phyloP scores from a whole-genome alignment of 2,329 filamentous ascomycete genomes.

The Colletotrichum scovillei region DNA sequence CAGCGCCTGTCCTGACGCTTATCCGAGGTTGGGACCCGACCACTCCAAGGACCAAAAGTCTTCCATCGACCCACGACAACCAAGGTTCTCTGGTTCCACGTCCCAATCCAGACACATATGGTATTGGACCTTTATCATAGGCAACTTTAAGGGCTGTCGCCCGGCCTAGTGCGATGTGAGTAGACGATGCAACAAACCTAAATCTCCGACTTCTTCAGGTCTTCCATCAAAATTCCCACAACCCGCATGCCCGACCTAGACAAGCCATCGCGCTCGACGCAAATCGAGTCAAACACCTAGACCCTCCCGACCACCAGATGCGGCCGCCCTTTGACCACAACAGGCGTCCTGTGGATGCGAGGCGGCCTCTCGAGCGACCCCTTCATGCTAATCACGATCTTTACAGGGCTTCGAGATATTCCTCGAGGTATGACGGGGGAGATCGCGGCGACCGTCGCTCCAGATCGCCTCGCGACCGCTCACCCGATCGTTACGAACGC shows the following conservation, averaged over 20 bases:
- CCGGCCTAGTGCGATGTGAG: constrained; percentile 38
- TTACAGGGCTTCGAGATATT: constrained; percentile 64
- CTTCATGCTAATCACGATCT: constrained; percentile 34
- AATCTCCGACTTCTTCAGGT: background rate
- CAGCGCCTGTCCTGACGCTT: constrained; percentile 25
- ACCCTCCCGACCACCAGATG: constrained; percentile 20
- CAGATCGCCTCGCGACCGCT: constrained; percentile 75
- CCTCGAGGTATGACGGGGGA: constrained; percentile 68
- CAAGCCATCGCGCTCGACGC: constrained; percentile 1
- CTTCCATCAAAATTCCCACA: constrained; percentile 2
- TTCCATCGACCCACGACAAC: constrained; percentile 33
- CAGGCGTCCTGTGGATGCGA: constrained; percentile 27
- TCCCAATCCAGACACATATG: constrained; percentile 36
- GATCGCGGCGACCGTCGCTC: constrained; percentile 71
- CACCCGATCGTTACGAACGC: constrained; percentile 73
- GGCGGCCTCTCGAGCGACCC: constrained; percentile 27
- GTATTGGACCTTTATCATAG: constrained; percentile 33
- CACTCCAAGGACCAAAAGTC: constrained; percentile 31
- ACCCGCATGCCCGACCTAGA: constrained; percentile 5
- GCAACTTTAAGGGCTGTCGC: constrained; percentile 36
- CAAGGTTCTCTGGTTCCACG: constrained; percentile 35
- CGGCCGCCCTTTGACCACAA: constrained; percentile 26
- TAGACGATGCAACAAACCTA: constrained; percentile 19
- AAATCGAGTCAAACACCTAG: background rate
- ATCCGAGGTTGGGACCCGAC: constrained; percentile 34